Evolutionary conservation across 1,284 basidiomycete genomes (phyloP).

Genomic region (Farysia itapuensis): DNA sequence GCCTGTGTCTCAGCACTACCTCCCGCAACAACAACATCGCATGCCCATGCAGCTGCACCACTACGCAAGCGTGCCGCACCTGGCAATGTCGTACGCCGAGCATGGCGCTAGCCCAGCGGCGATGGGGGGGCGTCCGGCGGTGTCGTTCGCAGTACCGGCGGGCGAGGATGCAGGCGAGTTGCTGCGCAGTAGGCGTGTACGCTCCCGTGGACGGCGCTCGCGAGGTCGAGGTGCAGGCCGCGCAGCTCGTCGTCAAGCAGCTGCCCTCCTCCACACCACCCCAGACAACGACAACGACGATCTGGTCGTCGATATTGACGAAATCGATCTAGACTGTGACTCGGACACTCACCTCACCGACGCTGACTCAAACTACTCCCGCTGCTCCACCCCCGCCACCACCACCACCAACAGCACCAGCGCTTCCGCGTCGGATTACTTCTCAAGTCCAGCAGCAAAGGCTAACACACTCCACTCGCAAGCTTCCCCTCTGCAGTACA

Average conservation of each 20-base stretch:
- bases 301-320: neutral
- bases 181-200: slow-evolving; percentile 12
- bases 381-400: neutral
- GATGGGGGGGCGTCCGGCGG: neutral
- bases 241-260: slow-evolving; percentile 41
- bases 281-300: neutral
- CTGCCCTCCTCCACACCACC: slow-evolving; percentile 33
- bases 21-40: neutral
- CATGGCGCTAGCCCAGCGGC: neutral
- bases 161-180: slow-evolving; percentile 1
- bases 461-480: neutral
- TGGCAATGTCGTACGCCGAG: neutral
- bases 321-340: slow-evolving; percentile 5
- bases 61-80: neutral
- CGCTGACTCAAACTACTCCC: slow-evolving; percentile 6
- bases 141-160: neutral
- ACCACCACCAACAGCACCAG: neutral
- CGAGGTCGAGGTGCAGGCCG: slow-evolving; percentile 47
- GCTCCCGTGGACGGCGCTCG: slow-evolving; percentile 36
- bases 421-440: neutral
- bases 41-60: slow-evolving; percentile 1
- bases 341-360: slow-evolving; percentile 6
- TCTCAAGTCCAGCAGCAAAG: neutral
- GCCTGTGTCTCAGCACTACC: slow-evolving; percentile 1
- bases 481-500: neutral